Percentiles rank a stretch among this genome's conserved stretches.
Conservation (phyloP, 1,284 basidiomycete species). For the Leccinum fuscescens region DNA sequence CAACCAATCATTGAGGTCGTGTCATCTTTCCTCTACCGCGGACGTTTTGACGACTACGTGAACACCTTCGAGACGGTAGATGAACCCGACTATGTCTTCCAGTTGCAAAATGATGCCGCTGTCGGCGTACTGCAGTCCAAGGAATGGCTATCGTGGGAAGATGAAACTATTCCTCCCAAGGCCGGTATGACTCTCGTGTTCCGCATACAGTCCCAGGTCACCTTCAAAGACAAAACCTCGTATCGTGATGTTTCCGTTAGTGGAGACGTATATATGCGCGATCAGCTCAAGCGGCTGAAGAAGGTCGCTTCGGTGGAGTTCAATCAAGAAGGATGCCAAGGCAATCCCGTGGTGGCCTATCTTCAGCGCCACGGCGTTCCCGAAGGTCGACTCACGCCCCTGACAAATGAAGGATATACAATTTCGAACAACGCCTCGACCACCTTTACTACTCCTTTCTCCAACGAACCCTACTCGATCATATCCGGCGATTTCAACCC, state of each 20-base stretch:
- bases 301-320: slow-evolving; percentile 90
- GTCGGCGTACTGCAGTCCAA: slow-evolving; percentile 88
- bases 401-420: slow-evolving; percentile 85
- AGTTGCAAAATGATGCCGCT: slow-evolving; percentile 73
- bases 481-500: slow-evolving; percentile 97
- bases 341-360: slow-evolving; percentile 93
- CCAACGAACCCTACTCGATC: slow-evolving; percentile 94
- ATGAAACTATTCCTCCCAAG: slow-evolving; percentile 74
- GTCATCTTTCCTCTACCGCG: slow-evolving; percentile 96
- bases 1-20: slow-evolving; percentile 89
- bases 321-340: slow-evolving; percentile 81
- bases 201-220: slow-evolving; percentile 82
- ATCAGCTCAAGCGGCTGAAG: slow-evolving; percentile 82
- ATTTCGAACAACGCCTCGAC: slow-evolving; percentile 62
- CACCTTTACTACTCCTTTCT: slow-evolving; percentile 74
- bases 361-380: slow-evolving; percentile 86
- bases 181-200: slow-evolving; percentile 87
- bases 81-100: slow-evolving; percentile 85
- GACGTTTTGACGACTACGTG: slow-evolving; percentile 88
- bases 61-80: slow-evolving; percentile 94
- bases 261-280: slow-evolving; percentile 83
- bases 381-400: slow-evolving; percentile 74
- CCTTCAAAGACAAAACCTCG: slow-evolving; percentile 88
- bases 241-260: slow-evolving; percentile 81
- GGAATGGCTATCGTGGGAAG: slow-evolving; percentile 97